Percentiles rank a stretch among this genome's conserved stretches.
Evolutionary conservation across 2,329 filamentous ascomycete genomes (phyloP).

Genomic region (Coniosporium tulheliwenetii): DNA sequence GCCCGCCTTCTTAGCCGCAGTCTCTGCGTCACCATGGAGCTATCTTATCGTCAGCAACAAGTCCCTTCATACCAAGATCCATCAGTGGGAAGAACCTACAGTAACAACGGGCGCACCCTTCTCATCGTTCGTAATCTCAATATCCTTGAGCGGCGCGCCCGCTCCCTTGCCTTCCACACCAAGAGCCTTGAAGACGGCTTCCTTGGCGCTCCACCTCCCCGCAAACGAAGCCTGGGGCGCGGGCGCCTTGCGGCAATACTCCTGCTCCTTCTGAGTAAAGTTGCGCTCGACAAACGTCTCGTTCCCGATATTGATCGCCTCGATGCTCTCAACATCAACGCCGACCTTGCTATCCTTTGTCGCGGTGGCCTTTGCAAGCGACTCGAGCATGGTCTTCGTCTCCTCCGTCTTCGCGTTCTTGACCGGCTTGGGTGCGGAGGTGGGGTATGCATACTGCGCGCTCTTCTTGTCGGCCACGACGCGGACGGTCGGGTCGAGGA

Average conservation of each 20-base stretch:
- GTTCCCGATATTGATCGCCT: slow-evolving; percentile 80
- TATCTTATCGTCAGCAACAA: slow-evolving; percentile 22
- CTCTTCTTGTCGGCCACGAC: slow-evolving; percentile 79
- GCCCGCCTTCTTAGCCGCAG: slow-evolving; percentile 70
- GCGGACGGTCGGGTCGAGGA: slow-evolving; percentile 86
- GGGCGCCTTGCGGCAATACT: slow-evolving; percentile 62
- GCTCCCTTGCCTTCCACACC: slow-evolving; percentile 77
- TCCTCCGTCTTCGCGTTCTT: slow-evolving; percentile 43
- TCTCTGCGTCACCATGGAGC: slow-evolving; percentile 74
- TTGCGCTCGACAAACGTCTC: slow-evolving; percentile 90
- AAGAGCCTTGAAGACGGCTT: slow-evolving; percentile 95
- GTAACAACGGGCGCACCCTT: slow-evolving; percentile 70
- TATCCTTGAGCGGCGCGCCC: slow-evolving; percentile 81
- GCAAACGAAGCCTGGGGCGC: slow-evolving; percentile 82
- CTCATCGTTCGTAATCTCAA: slow-evolving; percentile 74
- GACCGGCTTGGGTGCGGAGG: slow-evolving; percentile 50
- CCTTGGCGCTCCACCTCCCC: slow-evolving; percentile 92
- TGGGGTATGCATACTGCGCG: slow-evolving; percentile 57
- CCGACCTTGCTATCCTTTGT: slow-evolving; percentile 57
- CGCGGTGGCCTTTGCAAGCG: slow-evolving; percentile 49
- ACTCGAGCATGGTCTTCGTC: slow-evolving; percentile 63
- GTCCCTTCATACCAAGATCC: not conserved
- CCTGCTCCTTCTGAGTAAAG: slow-evolving; percentile 72
- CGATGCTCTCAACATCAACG: slow-evolving; percentile 83
- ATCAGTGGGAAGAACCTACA: slow-evolving; percentile 40